These are phyloP conservation scores for Torulaspora pretoriensis DNA, from an alignment of 1,139 yeast genomes.

Conservation along the genomic window DNA sequence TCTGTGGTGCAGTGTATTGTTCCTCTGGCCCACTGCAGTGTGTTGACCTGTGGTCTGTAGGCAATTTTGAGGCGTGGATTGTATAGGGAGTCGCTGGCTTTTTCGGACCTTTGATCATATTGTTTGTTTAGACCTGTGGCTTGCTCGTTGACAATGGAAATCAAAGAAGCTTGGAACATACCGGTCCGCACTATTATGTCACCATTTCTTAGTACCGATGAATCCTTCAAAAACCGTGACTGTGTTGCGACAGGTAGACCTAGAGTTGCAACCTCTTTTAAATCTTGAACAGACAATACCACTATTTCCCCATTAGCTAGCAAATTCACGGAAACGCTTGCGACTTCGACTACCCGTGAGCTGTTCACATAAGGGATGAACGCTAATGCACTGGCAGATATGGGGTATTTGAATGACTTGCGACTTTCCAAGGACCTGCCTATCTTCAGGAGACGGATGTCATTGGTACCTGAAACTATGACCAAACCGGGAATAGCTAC, in stretches of 20 bases:
- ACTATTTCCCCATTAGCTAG: constrained; percentile 43
- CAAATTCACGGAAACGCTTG: constrained; percentile 43
- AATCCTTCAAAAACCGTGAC: constrained; percentile 40
- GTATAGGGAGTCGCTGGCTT: constrained; percentile 48
- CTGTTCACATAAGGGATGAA: constrained; percentile 34
- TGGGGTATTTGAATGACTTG: constrained; percentile 44
- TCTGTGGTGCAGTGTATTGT: constrained; percentile 53
- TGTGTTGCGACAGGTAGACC: constrained; percentile 43
- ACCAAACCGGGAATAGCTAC: constrained; percentile 58
- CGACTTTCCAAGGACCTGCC: constrained; percentile 62
- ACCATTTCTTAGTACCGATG: constrained; percentile 62
- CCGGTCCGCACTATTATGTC: constrained; percentile 63
- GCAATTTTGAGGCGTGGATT: constrained; percentile 63
- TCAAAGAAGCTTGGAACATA: constrained; percentile 52
- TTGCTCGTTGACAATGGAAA: constrained; percentile 43
- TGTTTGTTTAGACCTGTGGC: constrained; percentile 35
- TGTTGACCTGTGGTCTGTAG: constrained; percentile 72
- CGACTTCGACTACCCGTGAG: constrained; percentile 36
- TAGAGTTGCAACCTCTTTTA: constrained; percentile 45
- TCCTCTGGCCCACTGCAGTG: constrained; percentile 87
- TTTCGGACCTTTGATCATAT: constrained; percentile 9
- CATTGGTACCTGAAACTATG: constrained; percentile 54
- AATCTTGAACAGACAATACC: constrained; percentile 49
- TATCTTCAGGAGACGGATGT: constrained; percentile 58
- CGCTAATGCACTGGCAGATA: constrained; percentile 60